These are phyloP conservation scores for Zymoseptoria crescenta DNA, from an alignment of 2,329 filamentous ascomycete species.

Conservation along the genomic window DNA sequence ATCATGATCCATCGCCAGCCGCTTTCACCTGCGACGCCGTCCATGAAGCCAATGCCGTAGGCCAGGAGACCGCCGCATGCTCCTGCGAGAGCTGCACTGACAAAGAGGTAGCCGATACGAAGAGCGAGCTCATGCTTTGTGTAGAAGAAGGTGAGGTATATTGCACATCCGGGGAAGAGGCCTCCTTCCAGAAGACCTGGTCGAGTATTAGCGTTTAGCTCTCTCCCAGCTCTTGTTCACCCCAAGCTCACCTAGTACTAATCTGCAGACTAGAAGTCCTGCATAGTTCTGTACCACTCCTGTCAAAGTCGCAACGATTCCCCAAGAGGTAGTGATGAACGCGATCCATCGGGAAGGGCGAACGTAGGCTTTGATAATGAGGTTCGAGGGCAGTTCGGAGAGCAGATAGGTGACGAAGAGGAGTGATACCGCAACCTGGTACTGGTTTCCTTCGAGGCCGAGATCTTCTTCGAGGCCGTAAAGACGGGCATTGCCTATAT, in stretches of 20 bases:
- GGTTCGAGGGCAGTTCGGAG: conserved; percentile 39
- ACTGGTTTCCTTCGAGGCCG: conserved; percentile 54
- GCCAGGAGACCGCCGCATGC: conserved; percentile 66
- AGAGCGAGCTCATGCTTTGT: conserved; percentile 64
- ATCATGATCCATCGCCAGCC: conserved; percentile 70
- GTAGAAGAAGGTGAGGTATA: conserved; percentile 71
- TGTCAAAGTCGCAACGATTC: conserved; percentile 60
- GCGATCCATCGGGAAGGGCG: conserved; percentile 38
- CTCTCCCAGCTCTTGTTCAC: not conserved
- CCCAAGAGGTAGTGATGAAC: conserved; percentile 53
- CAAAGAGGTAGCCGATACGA: conserved; percentile 66
- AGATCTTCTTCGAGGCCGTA: conserved; percentile 58
- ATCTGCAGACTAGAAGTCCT: conserved; percentile 57
- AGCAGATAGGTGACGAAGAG: conserved; percentile 41
- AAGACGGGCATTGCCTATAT: conserved; percentile 53
- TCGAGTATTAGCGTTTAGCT: not conserved
- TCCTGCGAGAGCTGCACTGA: conserved; percentile 61
- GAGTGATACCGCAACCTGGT: conserved; percentile 48
- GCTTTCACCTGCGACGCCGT: conserved; percentile 53
- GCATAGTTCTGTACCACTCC: conserved; percentile 60
- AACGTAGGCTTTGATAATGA: conserved; percentile 39
- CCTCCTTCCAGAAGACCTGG: conserved; percentile 57
- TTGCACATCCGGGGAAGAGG: conserved; percentile 59
- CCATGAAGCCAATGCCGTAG: conserved; percentile 66
- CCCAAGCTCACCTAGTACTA: conserved; percentile 47